Evolutionary conservation across 2,329 filamentous ascomycete species (phyloP).

Genomic region (Penicillium frequentans): DNA sequence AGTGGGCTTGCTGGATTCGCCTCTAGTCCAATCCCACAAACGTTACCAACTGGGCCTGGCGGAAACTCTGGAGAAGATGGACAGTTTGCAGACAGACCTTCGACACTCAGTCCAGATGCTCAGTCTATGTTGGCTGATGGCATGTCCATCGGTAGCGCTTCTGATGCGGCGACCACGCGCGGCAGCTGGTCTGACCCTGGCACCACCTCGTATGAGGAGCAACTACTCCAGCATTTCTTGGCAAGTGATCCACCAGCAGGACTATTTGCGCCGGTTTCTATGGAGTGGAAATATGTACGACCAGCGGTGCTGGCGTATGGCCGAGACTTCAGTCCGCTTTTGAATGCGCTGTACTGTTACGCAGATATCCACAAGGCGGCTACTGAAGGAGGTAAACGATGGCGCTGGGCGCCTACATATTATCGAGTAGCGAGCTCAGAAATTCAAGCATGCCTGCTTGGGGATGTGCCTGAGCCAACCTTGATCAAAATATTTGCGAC

Average conservation of each 20-base stretch:
- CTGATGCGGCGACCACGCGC: constrained; percentile 13
- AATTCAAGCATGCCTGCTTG: constrained; percentile 28
- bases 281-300: constrained; percentile 36
- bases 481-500: constrained; percentile 29
- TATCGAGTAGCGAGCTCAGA: constrained; percentile 32
- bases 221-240: constrained; percentile 30
- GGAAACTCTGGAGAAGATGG: constrained; percentile 5
- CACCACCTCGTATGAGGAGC: constrained; percentile 28
- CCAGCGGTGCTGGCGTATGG: constrained; percentile 26
- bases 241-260: constrained; percentile 29
- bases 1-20: constrained; percentile 20
- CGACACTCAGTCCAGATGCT: constrained; percentile 15
- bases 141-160: constrained; percentile 12
- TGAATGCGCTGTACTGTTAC: constrained; percentile 36
- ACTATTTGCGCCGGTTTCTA: constrained; percentile 30
- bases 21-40: constrained; percentile 9
- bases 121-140: constrained; percentile 15
- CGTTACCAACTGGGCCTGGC: constrained; percentile 3
- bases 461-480: constrained; percentile 24
- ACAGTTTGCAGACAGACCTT: constrained; percentile 7
- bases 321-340: constrained; percentile 23
- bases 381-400: constrained; percentile 25
- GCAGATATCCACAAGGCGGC: constrained; percentile 32
- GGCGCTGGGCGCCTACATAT: constrained; percentile 30
- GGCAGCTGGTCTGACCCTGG: constrained; percentile 23